Evolutionary conservation across 1,284 basidiomycete genomes (phyloP).

Genomic region (Rhodotorula sp.): DNA sequence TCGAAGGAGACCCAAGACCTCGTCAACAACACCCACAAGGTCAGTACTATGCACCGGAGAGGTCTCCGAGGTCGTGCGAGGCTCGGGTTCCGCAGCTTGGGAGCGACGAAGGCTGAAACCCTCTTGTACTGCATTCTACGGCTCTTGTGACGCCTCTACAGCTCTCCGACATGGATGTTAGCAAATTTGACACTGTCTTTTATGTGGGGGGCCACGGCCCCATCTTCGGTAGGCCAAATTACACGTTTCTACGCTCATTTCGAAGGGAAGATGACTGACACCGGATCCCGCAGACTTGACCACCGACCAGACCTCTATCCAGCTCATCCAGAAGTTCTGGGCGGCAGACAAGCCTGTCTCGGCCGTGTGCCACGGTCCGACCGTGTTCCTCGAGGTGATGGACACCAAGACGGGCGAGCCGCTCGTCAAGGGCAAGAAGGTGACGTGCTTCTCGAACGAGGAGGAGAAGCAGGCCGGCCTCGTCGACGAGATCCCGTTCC

Average conservation of each 20-base stretch:
- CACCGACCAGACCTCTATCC: constrained; percentile 61
- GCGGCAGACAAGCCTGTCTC: constrained; percentile 59
- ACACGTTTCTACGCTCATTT: neutral
- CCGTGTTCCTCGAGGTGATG: constrained; percentile 56
- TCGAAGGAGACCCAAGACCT: constrained; percentile 64
- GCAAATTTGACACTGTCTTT: constrained; percentile 71
- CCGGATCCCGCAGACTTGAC: constrained; percentile 52
- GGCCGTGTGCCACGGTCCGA: constrained; percentile 68
- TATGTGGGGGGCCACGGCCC: constrained; percentile 64
- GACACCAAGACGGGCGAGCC: constrained; percentile 59
- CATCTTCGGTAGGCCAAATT: neutral
- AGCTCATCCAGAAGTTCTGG: constrained; percentile 61
- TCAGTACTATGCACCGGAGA: neutral
- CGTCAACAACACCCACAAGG: constrained; percentile 58
- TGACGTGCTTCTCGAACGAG: constrained; percentile 67
- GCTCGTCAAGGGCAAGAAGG: constrained; percentile 59
- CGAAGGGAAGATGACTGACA: neutral
- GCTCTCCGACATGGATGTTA: constrained; percentile 60
- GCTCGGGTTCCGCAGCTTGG: too few relatives aligned
- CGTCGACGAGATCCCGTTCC: constrained; percentile 62
- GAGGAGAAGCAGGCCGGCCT: constrained; percentile 61
- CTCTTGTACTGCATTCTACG: neutral
- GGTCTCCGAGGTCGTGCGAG: neutral
- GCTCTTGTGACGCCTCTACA: neutral
- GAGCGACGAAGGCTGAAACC: too few relatives aligned